phyloP scores from a whole-genome alignment of 1,284 basidiomycete species.

The Marasmius fiardii region DNA sequence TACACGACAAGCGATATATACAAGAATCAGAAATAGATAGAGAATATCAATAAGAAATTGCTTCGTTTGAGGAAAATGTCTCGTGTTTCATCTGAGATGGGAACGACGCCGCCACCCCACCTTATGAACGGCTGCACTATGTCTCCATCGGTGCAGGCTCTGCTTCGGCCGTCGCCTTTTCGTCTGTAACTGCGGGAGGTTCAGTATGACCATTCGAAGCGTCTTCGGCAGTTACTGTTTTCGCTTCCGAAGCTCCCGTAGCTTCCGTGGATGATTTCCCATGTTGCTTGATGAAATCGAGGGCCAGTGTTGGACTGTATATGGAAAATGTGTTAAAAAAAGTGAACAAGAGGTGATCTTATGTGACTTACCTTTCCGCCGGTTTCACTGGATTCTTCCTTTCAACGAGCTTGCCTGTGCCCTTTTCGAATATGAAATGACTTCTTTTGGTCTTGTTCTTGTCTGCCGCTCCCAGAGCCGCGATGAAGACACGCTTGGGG shows the following conservation, averaged over 20 bases:
- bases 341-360: background rate
- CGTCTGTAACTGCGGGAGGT: background rate
- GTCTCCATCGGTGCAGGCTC: conserved; percentile 1
- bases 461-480: conserved; percentile 77
- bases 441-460: conserved; percentile 84
- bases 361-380: conserved; percentile 59
- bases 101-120: too few species aligned
- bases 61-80: too few species aligned
- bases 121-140: background rate
- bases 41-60: background rate
- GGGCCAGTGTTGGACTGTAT: conserved; percentile 21
- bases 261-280: background rate
- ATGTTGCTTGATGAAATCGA: conserved; percentile 22
- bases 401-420: conserved; percentile 75
- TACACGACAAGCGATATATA: background rate
- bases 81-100: too few species aligned
- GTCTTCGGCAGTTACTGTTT: background rate
- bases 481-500: conserved; percentile 77
- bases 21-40: background rate
- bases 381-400: conserved; percentile 84
- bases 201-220: background rate
- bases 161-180: background rate
- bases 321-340: background rate
- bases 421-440: conserved; percentile 89
- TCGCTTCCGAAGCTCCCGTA: background rate